Conservation (phyloP, 305 asterid genomes). For the Fraxinus nigra region DNA sequence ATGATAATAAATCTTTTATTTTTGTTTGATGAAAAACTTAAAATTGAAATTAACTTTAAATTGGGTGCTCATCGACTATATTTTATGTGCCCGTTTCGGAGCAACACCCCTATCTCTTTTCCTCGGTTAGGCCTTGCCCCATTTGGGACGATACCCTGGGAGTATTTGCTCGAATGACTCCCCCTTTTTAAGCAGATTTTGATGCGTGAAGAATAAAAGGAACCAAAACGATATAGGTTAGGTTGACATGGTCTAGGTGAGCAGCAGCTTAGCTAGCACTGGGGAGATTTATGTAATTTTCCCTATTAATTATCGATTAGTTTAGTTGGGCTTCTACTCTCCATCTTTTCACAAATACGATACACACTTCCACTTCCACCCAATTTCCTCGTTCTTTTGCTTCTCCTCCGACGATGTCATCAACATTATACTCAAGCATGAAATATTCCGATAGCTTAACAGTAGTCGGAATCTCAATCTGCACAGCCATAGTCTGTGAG, state of each 20-base stretch:
- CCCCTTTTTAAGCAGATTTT: too few relatives aligned
- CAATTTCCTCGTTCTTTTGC: neutral
- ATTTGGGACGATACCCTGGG: too few relatives aligned
- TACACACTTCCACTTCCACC: neutral
- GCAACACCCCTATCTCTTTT: too few relatives aligned
- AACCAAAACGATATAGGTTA: neutral
- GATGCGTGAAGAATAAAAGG: neutral
- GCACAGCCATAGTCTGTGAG: slow-evolving; percentile 85
- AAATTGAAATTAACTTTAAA: too few relatives aligned
- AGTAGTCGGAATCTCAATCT: slow-evolving; percentile 66
- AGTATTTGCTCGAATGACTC: too few relatives aligned
- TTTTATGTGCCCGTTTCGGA: too few relatives aligned
- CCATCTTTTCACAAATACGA: neutral
- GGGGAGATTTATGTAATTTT: neutral
- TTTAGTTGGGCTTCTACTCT: neutral
- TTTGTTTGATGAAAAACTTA: too few relatives aligned
- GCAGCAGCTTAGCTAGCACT: neutral
- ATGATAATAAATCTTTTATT: too few relatives aligned
- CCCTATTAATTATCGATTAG: neutral
- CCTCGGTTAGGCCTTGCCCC: too few relatives aligned
- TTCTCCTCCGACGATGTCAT: slow-evolving; percentile 45
- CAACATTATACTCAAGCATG: slow-evolving; percentile 43
- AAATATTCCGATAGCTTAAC: slow-evolving; percentile 78
- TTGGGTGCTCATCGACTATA: too few relatives aligned
- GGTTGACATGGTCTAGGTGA: neutral